phyloP scores from a whole-genome alignment of 148 eudicot genomes.

The Nepenthes gracilis region DNA sequence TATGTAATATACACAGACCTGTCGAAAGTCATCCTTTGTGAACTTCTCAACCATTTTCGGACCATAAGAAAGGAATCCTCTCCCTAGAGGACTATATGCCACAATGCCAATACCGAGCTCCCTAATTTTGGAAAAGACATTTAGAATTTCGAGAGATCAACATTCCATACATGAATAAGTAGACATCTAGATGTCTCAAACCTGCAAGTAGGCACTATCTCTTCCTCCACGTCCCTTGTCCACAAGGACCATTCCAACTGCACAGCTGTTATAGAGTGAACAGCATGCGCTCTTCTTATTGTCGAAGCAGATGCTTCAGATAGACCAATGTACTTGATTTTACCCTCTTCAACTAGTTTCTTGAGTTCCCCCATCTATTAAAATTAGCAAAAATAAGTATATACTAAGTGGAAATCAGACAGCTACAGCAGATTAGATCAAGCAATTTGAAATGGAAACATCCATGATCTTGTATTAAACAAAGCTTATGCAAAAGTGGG shows the following conservation, averaged over 20 bases:
- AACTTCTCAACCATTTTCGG: conserved; percentile 9
- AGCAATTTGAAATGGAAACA: no score
- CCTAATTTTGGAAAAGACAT: conserved; percentile 1
- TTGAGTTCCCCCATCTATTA: conserved; percentile 11
- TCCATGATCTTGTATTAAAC: no score
- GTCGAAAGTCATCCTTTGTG: conserved; percentile 5
- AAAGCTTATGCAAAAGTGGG: no score
- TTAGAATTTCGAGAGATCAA: neutral
- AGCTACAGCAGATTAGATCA: neutral
- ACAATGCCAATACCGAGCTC: conserved; percentile 19
- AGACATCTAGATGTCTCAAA: neutral
- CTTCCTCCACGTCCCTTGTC: conserved; percentile 16
- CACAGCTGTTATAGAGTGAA: conserved; percentile 14
- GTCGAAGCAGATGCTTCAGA: conserved; percentile 18
- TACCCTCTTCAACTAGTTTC: conserved; percentile 15
- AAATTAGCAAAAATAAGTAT: neutral
- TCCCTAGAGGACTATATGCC: conserved; percentile 18
- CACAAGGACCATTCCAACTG: conserved; percentile 16
- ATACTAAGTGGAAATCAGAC: no score
- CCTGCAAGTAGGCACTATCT: conserved; percentile 15
- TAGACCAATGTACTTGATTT: conserved; percentile 17
- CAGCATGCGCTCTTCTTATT: conserved; percentile 17
- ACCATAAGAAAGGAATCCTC: conserved; percentile 11
- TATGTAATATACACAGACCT: conserved; percentile 3
- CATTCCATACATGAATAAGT: neutral